Evolutionary conservation across 306 rosid genomes (phyloP), one percentile per base, ranked within the genome.

Genomic region (Rosa persica): DNA sequence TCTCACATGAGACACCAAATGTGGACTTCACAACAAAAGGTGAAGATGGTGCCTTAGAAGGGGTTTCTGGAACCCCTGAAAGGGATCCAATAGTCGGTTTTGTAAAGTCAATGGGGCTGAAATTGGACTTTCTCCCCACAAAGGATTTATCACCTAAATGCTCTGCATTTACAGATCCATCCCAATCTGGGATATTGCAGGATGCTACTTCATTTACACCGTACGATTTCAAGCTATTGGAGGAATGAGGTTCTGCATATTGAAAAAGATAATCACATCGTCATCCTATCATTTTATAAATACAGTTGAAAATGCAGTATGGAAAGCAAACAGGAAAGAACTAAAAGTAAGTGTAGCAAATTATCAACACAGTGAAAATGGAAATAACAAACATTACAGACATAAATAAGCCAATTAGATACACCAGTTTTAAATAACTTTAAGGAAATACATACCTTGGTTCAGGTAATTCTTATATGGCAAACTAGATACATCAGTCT

Each of bases 191-290:
- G 74, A 57, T 74, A 55, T 76, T 74, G 68, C 67, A 80, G 46
- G 86, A 79, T 81, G 74, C 65, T 80, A 80, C 80, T 52, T 78
- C 89, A 52, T 66, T 66, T 17, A 39, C 46, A 66, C 25, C 25
- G 13, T 64, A 75, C 23, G 81, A 73, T 44, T 67, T 65, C 74
- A 85, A 80, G 75, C 80, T 84, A 68, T 83, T 80, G n/a, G 69
- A 70, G 58, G 70, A 83, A 71, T 81, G 83, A 81, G 71, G 78
- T 66, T 86, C 94, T 89, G 85, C 85, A 85, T 13, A 75, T 44
- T 75, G 39, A 8, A 62, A 67, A 64, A 38, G 27, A 16, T 55
- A 27, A 25, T 12, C 76, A 49, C 62, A 72, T 44, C 4, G 25
- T 72, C 76, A 72, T 72, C 47, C 27, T 72, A 72, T 48, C 20